phyloP scores from a whole-genome alignment of 805 yeast species.

The Ogataea henricii region DNA sequence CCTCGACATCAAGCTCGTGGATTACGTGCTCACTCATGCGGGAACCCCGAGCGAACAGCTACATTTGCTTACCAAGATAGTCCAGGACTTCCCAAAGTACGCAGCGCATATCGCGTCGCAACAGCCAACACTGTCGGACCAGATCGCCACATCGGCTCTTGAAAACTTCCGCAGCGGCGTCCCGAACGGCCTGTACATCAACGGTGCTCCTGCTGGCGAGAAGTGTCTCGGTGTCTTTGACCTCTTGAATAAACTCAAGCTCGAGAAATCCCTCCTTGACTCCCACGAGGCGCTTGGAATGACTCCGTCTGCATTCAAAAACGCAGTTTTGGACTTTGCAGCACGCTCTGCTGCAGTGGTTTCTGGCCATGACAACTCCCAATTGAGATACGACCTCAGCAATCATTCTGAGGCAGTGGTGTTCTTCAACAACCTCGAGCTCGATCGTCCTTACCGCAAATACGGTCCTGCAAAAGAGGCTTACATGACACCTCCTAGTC shows the following conservation, averaged over 20 bases:
- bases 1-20: constrained; percentile 44
- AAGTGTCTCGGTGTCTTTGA: constrained; percentile 45
- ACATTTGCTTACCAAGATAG: constrained; percentile 40
- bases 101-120: constrained; percentile 41
- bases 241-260: constrained; percentile 40
- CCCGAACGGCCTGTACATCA: constrained; percentile 57
- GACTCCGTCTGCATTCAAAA: constrained; percentile 34
- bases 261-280: constrained; percentile 33
- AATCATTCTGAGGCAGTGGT: constrained; percentile 43
- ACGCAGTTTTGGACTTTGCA: constrained; percentile 44
- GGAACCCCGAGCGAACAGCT: constrained; percentile 33
- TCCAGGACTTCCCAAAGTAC: constrained; percentile 58
- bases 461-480: constrained; percentile 47
- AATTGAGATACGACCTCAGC: constrained; percentile 28
- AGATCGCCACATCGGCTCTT: background rate
- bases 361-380: constrained; percentile 12
- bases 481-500: constrained; percentile 45
- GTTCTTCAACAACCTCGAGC: constrained; percentile 77
- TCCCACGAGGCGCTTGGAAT: constrained; percentile 37
- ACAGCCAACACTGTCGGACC: constrained; percentile 12
- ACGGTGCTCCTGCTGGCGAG: constrained; percentile 64
- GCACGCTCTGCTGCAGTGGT: constrained; percentile 12
- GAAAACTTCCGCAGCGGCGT: constrained; percentile 14
- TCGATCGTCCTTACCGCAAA: constrained; percentile 53
- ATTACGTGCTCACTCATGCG: constrained; percentile 36